phyloP scores from a whole-genome alignment of 208 protist genomes.

The Acanthamoeba lenticulata region DNA sequence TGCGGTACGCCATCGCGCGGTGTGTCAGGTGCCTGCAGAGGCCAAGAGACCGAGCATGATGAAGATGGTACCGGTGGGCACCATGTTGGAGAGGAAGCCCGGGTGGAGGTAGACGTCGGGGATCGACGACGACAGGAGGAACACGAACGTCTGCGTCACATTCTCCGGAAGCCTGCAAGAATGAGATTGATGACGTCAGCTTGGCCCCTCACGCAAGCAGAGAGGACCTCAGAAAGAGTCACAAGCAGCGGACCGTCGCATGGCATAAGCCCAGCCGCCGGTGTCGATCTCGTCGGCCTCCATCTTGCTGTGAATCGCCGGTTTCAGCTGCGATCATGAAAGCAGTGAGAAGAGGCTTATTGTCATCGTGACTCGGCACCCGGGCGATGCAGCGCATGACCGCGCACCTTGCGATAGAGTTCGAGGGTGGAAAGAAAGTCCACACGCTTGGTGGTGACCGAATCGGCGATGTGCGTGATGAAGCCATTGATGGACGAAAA shows the following conservation, averaged over 20 bases:
- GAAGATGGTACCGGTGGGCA: background rate
- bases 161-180: conserved; percentile 85
- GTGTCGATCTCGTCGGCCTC: conserved; percentile 88
- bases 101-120: conserved; percentile 84
- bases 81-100: background rate
- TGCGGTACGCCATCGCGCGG: no score
- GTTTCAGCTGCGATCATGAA: conserved; percentile 80
- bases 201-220: no score
- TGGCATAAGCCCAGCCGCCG: conserved; percentile 90
- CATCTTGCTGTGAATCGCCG: conserved; percentile 91
- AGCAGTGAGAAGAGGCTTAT: background rate
- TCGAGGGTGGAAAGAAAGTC: background rate
- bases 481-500: background rate
- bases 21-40: no score
- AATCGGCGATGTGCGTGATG: background rate
- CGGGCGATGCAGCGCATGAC: background rate
- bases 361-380: background rate
- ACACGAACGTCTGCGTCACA: conserved; percentile 89
- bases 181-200: conserved; percentile 67
- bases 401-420: background rate
- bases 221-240: no score
- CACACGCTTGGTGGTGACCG: background rate
- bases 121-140: conserved; percentile 87
- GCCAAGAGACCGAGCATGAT: no score
- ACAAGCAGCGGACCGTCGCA: conserved; percentile 86